Evolutionary conservation across 441 rosid species (phyloP), one percentile per base, ranked within the genome.

Genomic region (Melastoma candidum): DNA sequence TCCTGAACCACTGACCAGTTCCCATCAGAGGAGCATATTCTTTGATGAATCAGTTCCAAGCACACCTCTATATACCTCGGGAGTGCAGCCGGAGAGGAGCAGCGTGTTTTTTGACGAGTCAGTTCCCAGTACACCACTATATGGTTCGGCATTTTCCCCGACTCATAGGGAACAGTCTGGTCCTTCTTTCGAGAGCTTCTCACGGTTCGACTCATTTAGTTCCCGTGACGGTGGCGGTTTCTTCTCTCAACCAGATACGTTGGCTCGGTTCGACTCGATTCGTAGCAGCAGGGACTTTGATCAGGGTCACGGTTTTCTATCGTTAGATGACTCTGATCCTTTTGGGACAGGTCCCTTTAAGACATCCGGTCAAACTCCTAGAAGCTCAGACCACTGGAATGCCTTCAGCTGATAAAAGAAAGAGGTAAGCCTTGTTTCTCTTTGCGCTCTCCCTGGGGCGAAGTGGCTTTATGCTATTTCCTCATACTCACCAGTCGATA

Each of bases 1-100:
- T 52, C 41, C 62, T 52, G 57, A 53, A 29, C 36, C 36, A 29
- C 36, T 0, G 36, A 29, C 36, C 7, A 7, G 36, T 29, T 29
- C 36, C 36, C 36, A 29, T 29, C 5, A 29, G 36, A 52, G 63
- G 68, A 62, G 67, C 58, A 43, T 77, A 27, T 73, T 60, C 29
- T 80, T 74, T 71, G 79, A 72, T 7, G 93, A 80, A 63, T 83
- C 95, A 58, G 86, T 86, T 57, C 95, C 95, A 51, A 64, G 90
- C 72, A 81, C 87, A 51, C 90, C 93, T 0, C 79, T 77, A 22
- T 81, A 80, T 63, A 77, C 71, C 36, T 29, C 36, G 36, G 36
- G 36, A 29, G 7, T 29, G 36, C 36, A 29, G 36, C 36, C 36
- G 36, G 5, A 29, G 36, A 29, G 36, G 36, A 29, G 36, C 36